A percentile compares a stretch with the other conserved stretches of the same genome.
Conservation (phyloP, 2,329 filamentous ascomycete species). For the Colletotrichum caudatum region DNA sequence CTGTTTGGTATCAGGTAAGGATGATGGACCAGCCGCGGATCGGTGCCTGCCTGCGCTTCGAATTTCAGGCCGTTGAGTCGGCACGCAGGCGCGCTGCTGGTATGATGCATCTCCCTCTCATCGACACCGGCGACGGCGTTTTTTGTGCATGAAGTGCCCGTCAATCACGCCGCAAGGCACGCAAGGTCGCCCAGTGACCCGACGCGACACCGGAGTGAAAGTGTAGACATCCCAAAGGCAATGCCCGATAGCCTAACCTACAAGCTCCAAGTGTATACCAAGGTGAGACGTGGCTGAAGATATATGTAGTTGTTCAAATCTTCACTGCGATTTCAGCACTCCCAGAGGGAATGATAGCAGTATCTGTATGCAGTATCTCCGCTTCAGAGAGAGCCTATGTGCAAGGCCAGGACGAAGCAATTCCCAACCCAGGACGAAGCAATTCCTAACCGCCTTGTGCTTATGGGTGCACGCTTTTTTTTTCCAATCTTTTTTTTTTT, state of each 20-base stretch:
- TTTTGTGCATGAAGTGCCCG: not conserved
- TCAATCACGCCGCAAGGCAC: not conserved
- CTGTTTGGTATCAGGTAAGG: not conserved
- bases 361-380: not conserved
- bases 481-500: fast-evolving
- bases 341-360: not conserved
- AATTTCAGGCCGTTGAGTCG: not conserved
- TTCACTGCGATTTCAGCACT: not conserved
- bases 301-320: too few species aligned
- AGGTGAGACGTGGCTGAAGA: not conserved
- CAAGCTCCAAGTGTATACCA: not conserved
- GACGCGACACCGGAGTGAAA: not conserved
- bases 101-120: not conserved
- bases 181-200: not conserved
- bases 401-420: not conserved
- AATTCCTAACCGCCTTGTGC: not conserved
- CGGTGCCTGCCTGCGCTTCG: not conserved
- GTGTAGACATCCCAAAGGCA: not conserved
- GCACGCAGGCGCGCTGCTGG: not conserved
- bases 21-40: not conserved
- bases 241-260: not conserved
- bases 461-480: not conserved
- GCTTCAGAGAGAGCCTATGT: not conserved
- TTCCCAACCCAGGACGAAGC: not conserved
- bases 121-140: not conserved